Conservation (phyloP, 495 filamentous ascomycete genomes). For the Trichodelitschia bisporula region DNA sequence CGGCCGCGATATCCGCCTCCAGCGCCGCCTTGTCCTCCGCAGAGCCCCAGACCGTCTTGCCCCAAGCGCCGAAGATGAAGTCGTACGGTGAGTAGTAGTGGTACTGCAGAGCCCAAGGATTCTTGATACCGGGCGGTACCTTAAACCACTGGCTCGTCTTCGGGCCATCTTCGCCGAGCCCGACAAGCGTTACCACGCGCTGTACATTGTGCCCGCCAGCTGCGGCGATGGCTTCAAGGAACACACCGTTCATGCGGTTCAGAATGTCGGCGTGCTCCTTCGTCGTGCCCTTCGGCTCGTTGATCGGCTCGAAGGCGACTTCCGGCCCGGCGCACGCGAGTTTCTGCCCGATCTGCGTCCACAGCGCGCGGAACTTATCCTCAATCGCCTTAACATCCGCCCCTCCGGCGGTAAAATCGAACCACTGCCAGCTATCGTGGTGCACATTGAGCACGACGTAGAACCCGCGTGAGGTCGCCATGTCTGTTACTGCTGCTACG, state of each 20-base stretch:
- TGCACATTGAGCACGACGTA: conserved; percentile 34
- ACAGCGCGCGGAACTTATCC: conserved; percentile 29
- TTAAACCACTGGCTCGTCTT: conserved; percentile 31
- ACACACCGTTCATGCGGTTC: conserved; percentile 32
- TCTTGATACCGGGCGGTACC: conserved; percentile 20
- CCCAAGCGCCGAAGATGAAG: conserved; percentile 28
- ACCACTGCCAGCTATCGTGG: conserved; percentile 36
- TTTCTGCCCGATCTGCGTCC: conserved; percentile 32
- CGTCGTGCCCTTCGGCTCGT: conserved; percentile 29
- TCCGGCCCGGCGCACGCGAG: conserved; percentile 27
- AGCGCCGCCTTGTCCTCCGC: conserved; percentile 25
- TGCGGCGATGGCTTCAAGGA: conserved; percentile 26
- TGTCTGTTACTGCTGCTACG: conserved; percentile 33
- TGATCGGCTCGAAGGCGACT: conserved; percentile 36
- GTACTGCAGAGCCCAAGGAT: conserved; percentile 37
- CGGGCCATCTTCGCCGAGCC: conserved; percentile 23
- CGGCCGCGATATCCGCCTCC: conserved; percentile 23
- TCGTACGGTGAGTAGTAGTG: conserved; percentile 38
- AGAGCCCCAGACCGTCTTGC: conserved; percentile 35
- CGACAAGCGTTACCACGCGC: conserved; percentile 31
- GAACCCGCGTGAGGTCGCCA: conserved; percentile 24
- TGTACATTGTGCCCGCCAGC: conserved; percentile 30
- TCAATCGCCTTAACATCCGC: conserved; percentile 28
- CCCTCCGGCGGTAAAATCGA: conserved; percentile 22
- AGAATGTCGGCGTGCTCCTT: conserved; percentile 23